Conservation (phyloP, 1,284 basidiomycete species). For the Rhizoctonia solani region DNA sequence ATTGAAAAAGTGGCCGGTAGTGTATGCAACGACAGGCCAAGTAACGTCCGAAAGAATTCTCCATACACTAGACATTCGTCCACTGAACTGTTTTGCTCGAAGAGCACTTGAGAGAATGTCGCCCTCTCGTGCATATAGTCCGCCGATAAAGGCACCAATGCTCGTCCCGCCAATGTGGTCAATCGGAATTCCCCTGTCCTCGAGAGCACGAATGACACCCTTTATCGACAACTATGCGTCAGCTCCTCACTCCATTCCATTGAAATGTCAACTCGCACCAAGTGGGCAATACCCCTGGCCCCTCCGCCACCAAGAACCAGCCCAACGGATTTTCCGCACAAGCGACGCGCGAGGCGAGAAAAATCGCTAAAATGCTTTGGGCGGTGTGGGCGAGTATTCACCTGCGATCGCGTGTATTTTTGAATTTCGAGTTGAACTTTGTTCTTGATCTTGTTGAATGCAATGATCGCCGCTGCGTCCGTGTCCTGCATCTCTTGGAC, state of each 20-base stretch:
- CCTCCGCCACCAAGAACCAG: slow-evolving; percentile 96
- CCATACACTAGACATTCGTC: slow-evolving; percentile 93
- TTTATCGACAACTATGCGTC: slow-evolving; percentile 45
- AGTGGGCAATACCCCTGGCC: slow-evolving; percentile 91
- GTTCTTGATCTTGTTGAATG: slow-evolving; percentile 76
- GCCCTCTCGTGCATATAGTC: slow-evolving; percentile 92
- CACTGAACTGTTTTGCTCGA: slow-evolving; percentile 89
- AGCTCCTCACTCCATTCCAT: not conserved
- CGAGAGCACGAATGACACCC: slow-evolving; percentile 89
- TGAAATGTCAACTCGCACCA: slow-evolving; percentile 57
- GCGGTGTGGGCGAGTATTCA: slow-evolving; percentile 71
- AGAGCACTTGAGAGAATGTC: slow-evolving; percentile 86
- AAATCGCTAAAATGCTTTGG: slow-evolving; percentile 90
- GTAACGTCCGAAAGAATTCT: slow-evolving; percentile 93
- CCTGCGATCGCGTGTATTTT: slow-evolving; percentile 76
- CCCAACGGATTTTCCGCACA: slow-evolving; percentile 93
- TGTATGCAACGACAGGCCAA: slow-evolving; percentile 96
- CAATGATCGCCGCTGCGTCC: slow-evolving; percentile 88
- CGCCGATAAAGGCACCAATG: slow-evolving; percentile 94
- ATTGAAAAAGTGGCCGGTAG: slow-evolving; percentile 94
- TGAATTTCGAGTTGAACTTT: slow-evolving; percentile 87
- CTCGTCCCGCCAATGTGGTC: slow-evolving; percentile 86
- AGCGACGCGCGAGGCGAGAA: slow-evolving; percentile 84
- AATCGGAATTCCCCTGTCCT: slow-evolving; percentile 91
- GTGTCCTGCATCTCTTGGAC: slow-evolving; percentile 46